Evolutionary conservation across 768 basidiomycete genomes (phyloP), one percentile per base, ranked within the genome.

Genomic region (Gelatoporia subvermispora): DNA sequence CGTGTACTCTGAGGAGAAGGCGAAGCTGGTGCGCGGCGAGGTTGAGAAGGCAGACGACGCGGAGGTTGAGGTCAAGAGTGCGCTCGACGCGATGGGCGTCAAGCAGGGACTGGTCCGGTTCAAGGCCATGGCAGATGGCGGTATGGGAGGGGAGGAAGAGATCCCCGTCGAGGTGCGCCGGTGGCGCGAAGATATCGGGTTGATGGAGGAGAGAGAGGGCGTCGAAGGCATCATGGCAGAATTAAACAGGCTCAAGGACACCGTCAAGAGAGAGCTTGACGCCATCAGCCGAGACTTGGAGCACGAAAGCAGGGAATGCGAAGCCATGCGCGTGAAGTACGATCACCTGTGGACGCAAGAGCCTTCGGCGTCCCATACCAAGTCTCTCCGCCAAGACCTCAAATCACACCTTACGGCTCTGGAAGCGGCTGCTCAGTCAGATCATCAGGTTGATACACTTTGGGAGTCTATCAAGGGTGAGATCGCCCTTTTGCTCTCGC

Each of bases 1-100:
- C 50, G 84, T 99, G 13, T 99, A 99, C 66, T 95, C 93, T 0
- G 96, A 99, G 66, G 96, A 99, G 70, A 98, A 98, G 71, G 96
- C 95, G 18, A 98, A 99, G 67, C 63, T 90, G 22, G 92, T 93
- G 8, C 77, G 96, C 35, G 81, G 74, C 4, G 93, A 98, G 64
- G 88, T 87, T 8, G 95, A 97, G 72, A 81, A 82, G 45, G 85
- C 83, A 0, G 94, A 97, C 53, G 71, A 79, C 20, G 84, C 87
- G 0, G 93, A 96, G 60, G 85, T 75, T 4, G 90, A 94, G 64
- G 78, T 79, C 28, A 72, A 81, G 54, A 88, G 88, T 41, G 82
- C 83, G 20, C 65, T 98, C 44, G 93, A 95, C 41, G 81, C 82
- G 23, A 72, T 94, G 52, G 89, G 88, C 0, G 76, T 98, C 25